These are phyloP conservation scores for Camelina neglecta DNA, from an alignment of 345 rosid species.

Conservation along the genomic window DNA sequence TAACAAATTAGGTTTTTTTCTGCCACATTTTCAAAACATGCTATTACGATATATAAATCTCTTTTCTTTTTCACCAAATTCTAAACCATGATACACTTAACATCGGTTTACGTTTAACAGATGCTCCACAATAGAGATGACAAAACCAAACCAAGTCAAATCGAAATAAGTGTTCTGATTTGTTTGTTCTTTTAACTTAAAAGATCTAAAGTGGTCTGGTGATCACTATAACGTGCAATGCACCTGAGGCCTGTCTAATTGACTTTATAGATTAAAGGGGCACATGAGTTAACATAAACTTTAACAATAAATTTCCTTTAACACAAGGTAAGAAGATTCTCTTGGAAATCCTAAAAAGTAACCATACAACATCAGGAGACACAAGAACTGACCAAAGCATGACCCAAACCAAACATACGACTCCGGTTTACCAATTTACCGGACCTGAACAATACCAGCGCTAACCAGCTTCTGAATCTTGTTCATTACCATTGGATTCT, in stretches of 20 bases:
- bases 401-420: neutral
- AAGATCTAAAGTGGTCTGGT: no score
- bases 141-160: no score
- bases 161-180: no score
- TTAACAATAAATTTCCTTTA: neutral
- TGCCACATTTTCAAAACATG: conserved; percentile 12
- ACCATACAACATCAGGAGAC: neutral
- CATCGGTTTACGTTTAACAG: no score
- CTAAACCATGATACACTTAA: no score
- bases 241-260: neutral
- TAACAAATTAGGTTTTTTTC: neutral
- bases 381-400: neutral
- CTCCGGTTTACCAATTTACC: conserved; percentile 40
- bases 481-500: conserved; percentile 91
- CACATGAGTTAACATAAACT: neutral
- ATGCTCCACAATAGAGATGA: neutral
- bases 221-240: neutral
- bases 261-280: neutral
- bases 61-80: no score
- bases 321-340: neutral
- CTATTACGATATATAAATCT: neutral
- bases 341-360: neutral
- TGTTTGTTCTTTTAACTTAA: no score
- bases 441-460: conserved; percentile 91
- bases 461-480: conserved; percentile 90